Percentiles rank a stretch among this genome's conserved stretches.
phyloP scores from a whole-genome alignment of 2,329 filamentous ascomycete genomes.

The Epichloe festucae region DNA sequence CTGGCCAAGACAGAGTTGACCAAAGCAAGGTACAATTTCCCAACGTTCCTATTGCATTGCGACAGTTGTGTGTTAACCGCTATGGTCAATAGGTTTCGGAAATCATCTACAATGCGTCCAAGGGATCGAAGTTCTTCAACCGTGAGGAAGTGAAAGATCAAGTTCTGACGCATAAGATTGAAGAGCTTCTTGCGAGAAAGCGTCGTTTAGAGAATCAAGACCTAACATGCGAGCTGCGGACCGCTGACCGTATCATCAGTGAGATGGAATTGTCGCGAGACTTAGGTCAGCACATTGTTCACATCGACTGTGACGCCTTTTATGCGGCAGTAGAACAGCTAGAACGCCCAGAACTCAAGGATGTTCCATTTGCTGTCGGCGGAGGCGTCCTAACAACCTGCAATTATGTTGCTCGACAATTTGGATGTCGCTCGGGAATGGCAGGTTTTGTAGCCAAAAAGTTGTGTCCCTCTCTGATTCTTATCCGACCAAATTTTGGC shows the following conservation, averaged over 20 bases:
- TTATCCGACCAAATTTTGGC: slow-evolving; percentile 72
- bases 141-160: slow-evolving; percentile 78
- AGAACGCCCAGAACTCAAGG: slow-evolving; percentile 69
- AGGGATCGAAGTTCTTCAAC: slow-evolving; percentile 91
- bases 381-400: slow-evolving; percentile 50
- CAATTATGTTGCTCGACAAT: slow-evolving; percentile 84
- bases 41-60: background rate
- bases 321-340: slow-evolving; percentile 88
- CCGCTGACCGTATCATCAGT: slow-evolving; percentile 68
- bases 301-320: slow-evolving; percentile 95
- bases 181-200: slow-evolving; percentile 64
- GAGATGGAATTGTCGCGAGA: slow-evolving; percentile 71
- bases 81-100: slow-evolving; percentile 57
- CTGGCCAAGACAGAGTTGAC: slow-evolving; percentile 86
- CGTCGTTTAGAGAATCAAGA: slow-evolving; percentile 62
- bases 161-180: slow-evolving; percentile 73
- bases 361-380: slow-evolving; percentile 85
- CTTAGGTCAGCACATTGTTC: slow-evolving; percentile 72
- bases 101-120: slow-evolving; percentile 92
- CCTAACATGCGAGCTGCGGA: slow-evolving; percentile 56
- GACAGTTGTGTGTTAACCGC: background rate
- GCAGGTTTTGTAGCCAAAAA: slow-evolving; percentile 91
- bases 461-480: slow-evolving; percentile 73
- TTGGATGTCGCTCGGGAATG: slow-evolving; percentile 89
- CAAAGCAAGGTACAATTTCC: slow-evolving; percentile 58